Base-by-base conservation (phyloP, 2,329 filamentous ascomycete species). In the Calonectria hongkongensis region DNA sequence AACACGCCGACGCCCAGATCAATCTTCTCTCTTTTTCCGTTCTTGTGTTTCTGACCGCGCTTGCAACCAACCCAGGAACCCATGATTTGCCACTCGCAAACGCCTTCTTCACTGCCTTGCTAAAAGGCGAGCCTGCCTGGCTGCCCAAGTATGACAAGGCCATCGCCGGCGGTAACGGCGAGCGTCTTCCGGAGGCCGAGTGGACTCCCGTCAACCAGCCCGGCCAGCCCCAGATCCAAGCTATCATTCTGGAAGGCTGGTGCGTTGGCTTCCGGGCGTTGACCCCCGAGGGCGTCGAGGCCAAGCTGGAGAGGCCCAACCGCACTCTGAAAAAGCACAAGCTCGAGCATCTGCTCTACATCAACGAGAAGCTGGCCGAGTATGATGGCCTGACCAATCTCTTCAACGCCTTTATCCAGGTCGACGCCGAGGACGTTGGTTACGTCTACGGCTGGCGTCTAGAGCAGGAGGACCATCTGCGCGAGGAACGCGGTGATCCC, bases 221-320 rank as follows among this genome's bases (percentile, higher is more conserved):
- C 0, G 88, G 88, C 10, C 86, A 89, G 66, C 82, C 81, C 2
- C 86, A 83, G n/a, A 84, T 90, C 28, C 84, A 89, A 28, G 91
- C 96, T 8, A 89, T 98, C 27, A 90, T 98, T 65, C 92, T 98
- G 75, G 95, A 98, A 83, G 95, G 96, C 21, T 98, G 95, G 96
- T 97, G 94, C 82, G 92, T 98, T 15, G 96, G 95, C 3, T 98
- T 98, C 85, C 91, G 92, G 7, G 84, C 93, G 0, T 83, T 96
- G 15, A 78, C 85, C 36, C 83, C 88, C 0, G 81, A 85, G n/a
- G 87, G 89, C 6, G 82, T 90, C 4, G 87, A 88, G 33, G 82
- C 91, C 4, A 88, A 88, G 77, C 86, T 87, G 80, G 89, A 88
- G 82, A 84, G 86, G 66, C 84, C 84, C 76, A 88, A 82, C 83